These are phyloP conservation scores for Magnaporthiopsis rhizophila DNA, from an alignment of 2,329 filamentous ascomycete species.

Conservation along the genomic window DNA sequence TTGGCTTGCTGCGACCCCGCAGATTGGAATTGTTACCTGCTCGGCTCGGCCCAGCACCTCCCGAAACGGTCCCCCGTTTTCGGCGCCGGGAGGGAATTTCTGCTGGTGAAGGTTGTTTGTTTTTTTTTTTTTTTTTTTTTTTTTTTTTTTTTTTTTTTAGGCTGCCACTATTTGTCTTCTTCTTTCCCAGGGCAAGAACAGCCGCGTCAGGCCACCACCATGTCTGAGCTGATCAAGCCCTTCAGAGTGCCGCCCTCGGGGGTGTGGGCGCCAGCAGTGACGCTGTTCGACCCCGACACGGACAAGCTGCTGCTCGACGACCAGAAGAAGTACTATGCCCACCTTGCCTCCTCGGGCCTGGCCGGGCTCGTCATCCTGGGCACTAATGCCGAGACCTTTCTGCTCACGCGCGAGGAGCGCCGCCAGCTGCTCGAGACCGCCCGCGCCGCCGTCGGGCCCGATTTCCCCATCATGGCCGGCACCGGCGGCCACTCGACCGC, in stretches of 20 bases:
- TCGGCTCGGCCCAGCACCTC: no score
- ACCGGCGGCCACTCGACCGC: constrained; percentile 56
- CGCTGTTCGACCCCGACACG: constrained; percentile 23
- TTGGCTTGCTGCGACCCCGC: no score
- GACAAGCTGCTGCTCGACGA: constrained; percentile 21
- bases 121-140: no score
- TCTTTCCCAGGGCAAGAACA: background rate
- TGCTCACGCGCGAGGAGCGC: constrained; percentile 25
- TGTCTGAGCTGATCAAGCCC: background rate
- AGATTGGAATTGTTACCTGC: no score
- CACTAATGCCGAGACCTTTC: constrained; percentile 26
- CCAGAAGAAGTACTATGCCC: constrained; percentile 21
- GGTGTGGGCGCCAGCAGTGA: constrained; percentile 26
- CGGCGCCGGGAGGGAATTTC: no score
- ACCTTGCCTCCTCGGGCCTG: constrained; percentile 21
- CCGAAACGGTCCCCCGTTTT: no score
- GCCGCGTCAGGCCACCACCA: no score
- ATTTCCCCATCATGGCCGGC: constrained; percentile 54
- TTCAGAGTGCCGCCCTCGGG: constrained; percentile 18
- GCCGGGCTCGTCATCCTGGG: constrained; percentile 24
- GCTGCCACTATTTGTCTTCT: background rate
- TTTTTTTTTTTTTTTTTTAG: no score
- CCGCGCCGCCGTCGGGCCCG: constrained; percentile 40
- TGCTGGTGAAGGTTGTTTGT: no score
- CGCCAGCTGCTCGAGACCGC: constrained; percentile 45